Percentiles rank a stretch among this genome's conserved stretches.
Conservation (phyloP, 306 rosid genomes). For the Citrullus colocynthis region DNA sequence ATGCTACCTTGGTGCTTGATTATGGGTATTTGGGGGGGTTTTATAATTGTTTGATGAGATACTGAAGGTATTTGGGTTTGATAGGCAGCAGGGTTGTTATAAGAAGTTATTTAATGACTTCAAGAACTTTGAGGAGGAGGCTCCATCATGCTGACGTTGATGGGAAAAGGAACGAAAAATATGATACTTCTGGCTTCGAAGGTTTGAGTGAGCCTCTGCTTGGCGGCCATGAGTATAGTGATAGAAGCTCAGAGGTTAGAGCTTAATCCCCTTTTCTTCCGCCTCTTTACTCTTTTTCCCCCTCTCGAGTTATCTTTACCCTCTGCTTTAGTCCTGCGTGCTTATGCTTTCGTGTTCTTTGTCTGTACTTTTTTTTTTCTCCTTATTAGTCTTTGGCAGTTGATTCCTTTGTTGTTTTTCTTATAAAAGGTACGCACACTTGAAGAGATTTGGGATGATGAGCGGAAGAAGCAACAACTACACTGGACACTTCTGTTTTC, state of each 20-base stretch:
- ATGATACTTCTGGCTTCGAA: constrained; percentile 37
- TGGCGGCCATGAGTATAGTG: constrained; percentile 26
- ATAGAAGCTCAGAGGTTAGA: constrained; percentile 35
- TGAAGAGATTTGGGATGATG: constrained; percentile 71
- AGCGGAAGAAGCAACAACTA: constrained; percentile 48
- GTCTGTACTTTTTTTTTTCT: not conserved
- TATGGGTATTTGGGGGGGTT: not conserved
- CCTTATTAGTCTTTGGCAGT: not conserved
- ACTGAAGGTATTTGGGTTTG: not conserved
- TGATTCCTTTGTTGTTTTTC: not conserved
- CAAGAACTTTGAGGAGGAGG: constrained; percentile 68
- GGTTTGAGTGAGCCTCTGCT: constrained; percentile 56
- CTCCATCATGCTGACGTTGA: constrained; percentile 81
- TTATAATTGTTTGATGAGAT: not conserved
- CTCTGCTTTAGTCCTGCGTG: not conserved
- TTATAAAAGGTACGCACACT: constrained; percentile 22
- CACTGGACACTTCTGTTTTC: constrained; percentile 84
- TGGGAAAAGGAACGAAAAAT: constrained; percentile 43
- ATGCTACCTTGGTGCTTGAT: not conserved
- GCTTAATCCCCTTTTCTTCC: not conserved
- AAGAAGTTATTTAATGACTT: constrained; percentile 29
- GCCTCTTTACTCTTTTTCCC: not conserved
- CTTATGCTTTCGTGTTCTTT: not conserved
- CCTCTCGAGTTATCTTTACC: not conserved
- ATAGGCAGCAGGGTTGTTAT: not conserved